Conservation (phyloP, 2,329 filamentous ascomycete genomes). For the Epichloe coenophiala region DNA sequence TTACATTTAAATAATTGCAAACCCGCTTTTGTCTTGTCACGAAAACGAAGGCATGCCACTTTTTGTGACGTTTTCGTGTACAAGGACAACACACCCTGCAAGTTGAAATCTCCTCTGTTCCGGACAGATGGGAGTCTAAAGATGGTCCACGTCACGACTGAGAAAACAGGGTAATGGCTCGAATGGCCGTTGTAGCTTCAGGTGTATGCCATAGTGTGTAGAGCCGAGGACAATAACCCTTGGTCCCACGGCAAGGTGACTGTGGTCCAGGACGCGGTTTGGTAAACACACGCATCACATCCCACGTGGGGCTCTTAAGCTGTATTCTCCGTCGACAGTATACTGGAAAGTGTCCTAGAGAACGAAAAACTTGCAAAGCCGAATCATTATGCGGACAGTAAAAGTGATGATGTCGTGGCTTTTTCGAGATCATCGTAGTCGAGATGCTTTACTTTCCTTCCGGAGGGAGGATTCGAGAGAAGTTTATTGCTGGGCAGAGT, state of each 20-base stretch:
- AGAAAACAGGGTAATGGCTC: not conserved
- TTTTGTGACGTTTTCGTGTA: too few species aligned
- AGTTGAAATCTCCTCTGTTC: not conserved
- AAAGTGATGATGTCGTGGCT: too few species aligned
- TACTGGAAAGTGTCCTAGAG: not conserved
- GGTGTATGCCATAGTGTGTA: not conserved
- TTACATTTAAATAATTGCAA: too few species aligned
- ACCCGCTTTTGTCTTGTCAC: too few species aligned
- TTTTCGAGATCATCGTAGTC: too few species aligned
- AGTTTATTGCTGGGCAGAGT: too few species aligned
- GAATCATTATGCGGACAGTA: too few species aligned
- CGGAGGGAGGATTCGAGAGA: too few species aligned
- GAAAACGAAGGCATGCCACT: too few species aligned
- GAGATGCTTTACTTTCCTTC: too few species aligned
- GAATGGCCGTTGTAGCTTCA: not conserved
- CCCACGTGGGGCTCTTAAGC: not conserved
- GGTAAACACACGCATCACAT: not conserved
- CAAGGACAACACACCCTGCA: not conserved
- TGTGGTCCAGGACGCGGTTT: not conserved
- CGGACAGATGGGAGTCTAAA: not conserved
- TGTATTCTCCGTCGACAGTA: not conserved
- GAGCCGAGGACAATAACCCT: not conserved
- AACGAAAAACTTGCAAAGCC: too few species aligned
- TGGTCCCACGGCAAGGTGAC: not conserved
- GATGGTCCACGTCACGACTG: not conserved